Percentiles rank a stretch among this genome's conserved stretches.
Conservation (phyloP, 805 yeast species). For the Soucietia sequanensis region DNA sequence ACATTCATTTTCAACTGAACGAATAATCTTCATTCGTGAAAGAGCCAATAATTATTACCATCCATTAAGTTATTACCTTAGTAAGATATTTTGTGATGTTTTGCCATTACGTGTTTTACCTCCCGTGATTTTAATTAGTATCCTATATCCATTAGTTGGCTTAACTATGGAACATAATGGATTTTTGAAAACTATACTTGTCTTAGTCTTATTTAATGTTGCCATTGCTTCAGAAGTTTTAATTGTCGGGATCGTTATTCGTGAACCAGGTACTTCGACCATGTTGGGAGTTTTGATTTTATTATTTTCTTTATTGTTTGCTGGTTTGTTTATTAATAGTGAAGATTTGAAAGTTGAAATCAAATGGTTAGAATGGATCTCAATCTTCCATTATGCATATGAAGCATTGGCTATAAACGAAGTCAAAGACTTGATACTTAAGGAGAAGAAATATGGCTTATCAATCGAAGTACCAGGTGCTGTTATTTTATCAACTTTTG, state of each 20-base stretch:
- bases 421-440: slow-evolving; percentile 78
- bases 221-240: slow-evolving; percentile 83
- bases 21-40: slow-evolving; percentile 88
- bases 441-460: slow-evolving; percentile 87
- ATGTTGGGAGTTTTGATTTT: slow-evolving; percentile 81
- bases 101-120: slow-evolving; percentile 93
- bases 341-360: slow-evolving; percentile 53
- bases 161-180: slow-evolving; percentile 75
- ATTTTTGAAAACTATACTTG: slow-evolving; percentile 64
- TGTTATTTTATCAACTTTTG: slow-evolving; percentile 91
- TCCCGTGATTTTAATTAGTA: slow-evolving; percentile 74
- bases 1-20: slow-evolving; percentile 83
- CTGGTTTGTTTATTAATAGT: slow-evolving; percentile 90
- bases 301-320: slow-evolving; percentile 83
- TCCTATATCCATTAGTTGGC: slow-evolving; percentile 89
- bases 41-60: slow-evolving; percentile 92
- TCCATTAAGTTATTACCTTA: slow-evolving; percentile 79
- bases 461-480: slow-evolving; percentile 98
- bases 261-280: slow-evolving; percentile 91
- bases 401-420: slow-evolving; percentile 92
- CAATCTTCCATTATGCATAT: slow-evolving; percentile 94
- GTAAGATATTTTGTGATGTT: slow-evolving; percentile 87
- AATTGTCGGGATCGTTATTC: slow-evolving; percentile 81
- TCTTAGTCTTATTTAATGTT: slow-evolving; percentile 79
- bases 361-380: slow-evolving; percentile 75